A percentile compares a stretch with the other conserved stretches of the same genome.
phyloP scores from a whole-genome alignment of 1,284 basidiomycete species.

The Boletus subluridellus region DNA sequence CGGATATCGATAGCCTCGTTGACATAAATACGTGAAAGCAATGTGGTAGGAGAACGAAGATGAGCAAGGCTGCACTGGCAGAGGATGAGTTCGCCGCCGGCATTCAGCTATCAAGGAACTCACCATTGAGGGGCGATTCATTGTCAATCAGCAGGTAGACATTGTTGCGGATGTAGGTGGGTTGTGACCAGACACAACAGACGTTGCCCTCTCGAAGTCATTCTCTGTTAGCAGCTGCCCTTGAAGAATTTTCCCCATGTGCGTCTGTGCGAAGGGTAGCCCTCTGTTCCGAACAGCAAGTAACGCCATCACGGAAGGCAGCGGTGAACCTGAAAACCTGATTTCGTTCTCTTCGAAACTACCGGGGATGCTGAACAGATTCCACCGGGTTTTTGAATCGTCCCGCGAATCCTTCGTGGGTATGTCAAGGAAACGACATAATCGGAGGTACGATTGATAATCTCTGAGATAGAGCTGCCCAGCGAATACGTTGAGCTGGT shows the following conservation, averaged over 20 bases:
- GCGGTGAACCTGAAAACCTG: background rate
- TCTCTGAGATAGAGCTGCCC: background rate
- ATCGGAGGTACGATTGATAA: constrained; percentile 24
- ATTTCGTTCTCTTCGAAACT: background rate
- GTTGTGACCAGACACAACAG: no score
- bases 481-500: background rate
- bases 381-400: background rate
- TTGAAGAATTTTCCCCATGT: constrained; percentile 9
- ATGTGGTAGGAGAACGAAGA: no score
- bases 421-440: background rate
- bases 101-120: no score
- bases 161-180: no score
- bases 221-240: background rate
- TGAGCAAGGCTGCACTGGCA: no score
- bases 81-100: no score
- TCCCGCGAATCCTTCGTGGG: background rate
- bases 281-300: background rate
- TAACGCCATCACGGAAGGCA: background rate
- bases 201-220: background rate
- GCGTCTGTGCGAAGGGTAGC: background rate
- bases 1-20: no score
- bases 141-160: background rate
- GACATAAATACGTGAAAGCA: no score
- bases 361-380: background rate
- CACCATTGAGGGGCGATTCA: background rate